Conservation (phyloP, 179 eudicot species). For the Drosera spatulata region DNA sequence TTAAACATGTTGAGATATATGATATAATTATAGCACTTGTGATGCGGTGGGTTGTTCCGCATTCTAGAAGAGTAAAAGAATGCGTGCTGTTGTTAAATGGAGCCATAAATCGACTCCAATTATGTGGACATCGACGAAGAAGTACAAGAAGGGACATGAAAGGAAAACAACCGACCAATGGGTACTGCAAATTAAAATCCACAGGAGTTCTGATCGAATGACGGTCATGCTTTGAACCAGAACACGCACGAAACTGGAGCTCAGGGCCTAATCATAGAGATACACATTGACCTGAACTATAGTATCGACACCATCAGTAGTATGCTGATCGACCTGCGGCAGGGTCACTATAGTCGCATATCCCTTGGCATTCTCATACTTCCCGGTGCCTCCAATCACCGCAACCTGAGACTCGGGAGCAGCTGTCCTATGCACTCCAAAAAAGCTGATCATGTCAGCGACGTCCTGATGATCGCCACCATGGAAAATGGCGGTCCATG, state of each 20-base stretch:
- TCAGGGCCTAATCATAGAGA: constrained; percentile 10
- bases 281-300: constrained; percentile 60
- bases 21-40: too few species aligned
- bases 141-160: too few species aligned
- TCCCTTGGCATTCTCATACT: constrained; percentile 77
- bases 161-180: too few species aligned
- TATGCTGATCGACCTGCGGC: constrained; percentile 73
- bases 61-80: too few species aligned
- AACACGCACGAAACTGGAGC: not conserved
- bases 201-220: too few species aligned
- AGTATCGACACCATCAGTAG: constrained; percentile 92
- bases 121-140: too few species aligned
- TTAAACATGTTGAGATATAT: too few species aligned
- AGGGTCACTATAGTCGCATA: constrained; percentile 72
- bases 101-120: too few species aligned
- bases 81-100: too few species aligned
- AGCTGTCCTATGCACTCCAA: constrained; percentile 77
- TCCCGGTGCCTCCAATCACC: constrained; percentile 75
- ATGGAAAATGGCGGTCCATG: constrained; percentile 55
- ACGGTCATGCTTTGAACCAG: not conserved
- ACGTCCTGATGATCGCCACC: constrained; percentile 24
- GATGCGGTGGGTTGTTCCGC: too few species aligned
- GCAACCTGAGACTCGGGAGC: constrained; percentile 68
- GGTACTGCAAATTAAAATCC: too few species aligned
- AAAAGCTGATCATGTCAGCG: constrained; percentile 61